These are phyloP conservation scores for Pyricularia sp. DNA, from an alignment of 2,329 filamentous ascomycete species.

Conservation along the genomic window DNA sequence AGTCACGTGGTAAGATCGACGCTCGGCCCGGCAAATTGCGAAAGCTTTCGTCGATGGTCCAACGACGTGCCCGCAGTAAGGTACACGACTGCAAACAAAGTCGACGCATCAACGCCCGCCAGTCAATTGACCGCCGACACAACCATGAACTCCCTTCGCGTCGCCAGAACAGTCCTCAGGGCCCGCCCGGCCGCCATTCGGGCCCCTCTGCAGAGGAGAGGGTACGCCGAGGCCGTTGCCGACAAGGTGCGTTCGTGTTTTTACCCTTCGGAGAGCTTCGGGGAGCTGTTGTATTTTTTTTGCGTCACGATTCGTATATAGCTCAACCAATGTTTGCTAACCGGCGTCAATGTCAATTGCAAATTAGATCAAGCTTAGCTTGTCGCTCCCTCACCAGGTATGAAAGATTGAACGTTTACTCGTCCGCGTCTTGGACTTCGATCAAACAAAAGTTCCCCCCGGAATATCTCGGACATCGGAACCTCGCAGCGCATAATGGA, in stretches of 20 bases:
- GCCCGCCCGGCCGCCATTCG: conserved; percentile 70
- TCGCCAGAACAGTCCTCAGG: conserved; percentile 83
- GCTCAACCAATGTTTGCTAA: not conserved
- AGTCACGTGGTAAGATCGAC: not conserved
- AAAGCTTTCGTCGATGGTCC: conserved; percentile 11
- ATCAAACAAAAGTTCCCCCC: not conserved
- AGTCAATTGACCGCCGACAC: conserved; percentile 37
- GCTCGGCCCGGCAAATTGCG: conserved; percentile 14
- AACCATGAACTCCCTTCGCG: conserved; percentile 89
- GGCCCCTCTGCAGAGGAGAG: conserved; percentile 72
- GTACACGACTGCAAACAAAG: not conserved
- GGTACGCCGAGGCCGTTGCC: conserved; percentile 79
- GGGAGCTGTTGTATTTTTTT: conserved; percentile 6
- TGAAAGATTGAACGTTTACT: conserved; percentile 23
- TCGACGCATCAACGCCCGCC: not conserved
- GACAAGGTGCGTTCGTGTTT: conserved; percentile 55
- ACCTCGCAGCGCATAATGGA: not conserved
- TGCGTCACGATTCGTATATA: not conserved
- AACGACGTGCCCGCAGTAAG: not conserved
- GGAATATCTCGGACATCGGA: not conserved
- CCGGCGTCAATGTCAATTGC: conserved; percentile 15
- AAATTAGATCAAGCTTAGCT: conserved; percentile 82
- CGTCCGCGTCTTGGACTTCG: not conserved
- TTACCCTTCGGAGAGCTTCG: conserved; percentile 1
- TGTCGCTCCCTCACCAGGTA: conserved; percentile 98